Percentiles rank a stretch among this genome's conserved stretches.
phyloP scores from a whole-genome alignment of 352 stramenopile species.

The Pythium phragmiticola region DNA sequence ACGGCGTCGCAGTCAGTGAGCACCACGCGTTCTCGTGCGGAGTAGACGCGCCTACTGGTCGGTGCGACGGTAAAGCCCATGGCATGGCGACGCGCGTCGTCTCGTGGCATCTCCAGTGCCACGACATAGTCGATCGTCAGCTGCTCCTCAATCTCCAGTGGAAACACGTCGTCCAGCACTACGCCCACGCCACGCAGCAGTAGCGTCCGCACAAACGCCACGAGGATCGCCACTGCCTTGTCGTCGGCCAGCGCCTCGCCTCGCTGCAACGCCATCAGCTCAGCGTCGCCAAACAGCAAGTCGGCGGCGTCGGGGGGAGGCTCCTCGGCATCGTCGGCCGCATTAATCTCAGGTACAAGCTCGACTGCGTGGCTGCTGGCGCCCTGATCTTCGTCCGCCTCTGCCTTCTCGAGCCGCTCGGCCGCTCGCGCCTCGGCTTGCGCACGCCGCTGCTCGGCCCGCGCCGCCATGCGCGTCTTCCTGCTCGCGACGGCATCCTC shows the following conservation, averaged over 20 bases:
- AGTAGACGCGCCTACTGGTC: constrained; percentile 46
- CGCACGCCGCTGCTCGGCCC: neutral
- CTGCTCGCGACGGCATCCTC: constrained; percentile 42
- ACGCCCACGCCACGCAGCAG: constrained; percentile 57
- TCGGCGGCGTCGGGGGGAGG: constrained; percentile 27
- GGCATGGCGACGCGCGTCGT: constrained; percentile 37
- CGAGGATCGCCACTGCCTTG: constrained; percentile 36
- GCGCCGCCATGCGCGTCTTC: constrained; percentile 1
- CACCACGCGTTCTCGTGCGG: constrained; percentile 46
- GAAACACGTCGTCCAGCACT: constrained; percentile 64
- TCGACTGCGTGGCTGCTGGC: neutral
- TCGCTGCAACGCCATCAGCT: constrained; percentile 36
- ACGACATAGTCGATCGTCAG: constrained; percentile 57
- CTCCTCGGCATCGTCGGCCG: constrained; percentile 18
- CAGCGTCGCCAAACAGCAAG: constrained; percentile 35
- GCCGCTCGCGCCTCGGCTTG: neutral
- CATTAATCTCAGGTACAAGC: neutral
- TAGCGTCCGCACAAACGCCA: constrained; percentile 35
- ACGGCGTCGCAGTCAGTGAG: constrained; percentile 30
- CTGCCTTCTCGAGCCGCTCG: constrained; percentile 5
- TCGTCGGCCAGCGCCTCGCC: constrained; percentile 31
- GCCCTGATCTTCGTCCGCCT: neutral
- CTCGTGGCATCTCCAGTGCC: constrained; percentile 38
- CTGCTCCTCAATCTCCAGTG: constrained; percentile 33
- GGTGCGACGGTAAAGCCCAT: constrained; percentile 38